phyloP scores from a whole-genome alignment of 1,284 basidiomycete genomes.

The Cerrena zonata region DNA sequence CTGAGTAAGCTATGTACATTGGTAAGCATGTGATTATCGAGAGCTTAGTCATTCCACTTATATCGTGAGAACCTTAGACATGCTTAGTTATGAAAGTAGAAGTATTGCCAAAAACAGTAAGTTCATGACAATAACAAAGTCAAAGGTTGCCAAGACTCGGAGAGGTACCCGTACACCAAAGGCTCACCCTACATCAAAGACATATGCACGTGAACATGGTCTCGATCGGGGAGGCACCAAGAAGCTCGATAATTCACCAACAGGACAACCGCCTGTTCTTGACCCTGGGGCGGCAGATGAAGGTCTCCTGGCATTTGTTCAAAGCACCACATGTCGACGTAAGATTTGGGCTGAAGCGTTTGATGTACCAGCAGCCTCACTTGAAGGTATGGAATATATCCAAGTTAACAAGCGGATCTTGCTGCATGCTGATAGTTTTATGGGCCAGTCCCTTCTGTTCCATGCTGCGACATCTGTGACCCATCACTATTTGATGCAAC shows the following conservation, averaged over 20 bases:
- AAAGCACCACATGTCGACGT: conserved; percentile 13
- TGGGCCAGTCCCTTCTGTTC: not conserved
- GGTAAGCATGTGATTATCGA: no score
- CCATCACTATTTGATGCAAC: conserved; percentile 11
- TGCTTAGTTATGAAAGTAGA: no score
- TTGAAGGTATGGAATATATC: not conserved
- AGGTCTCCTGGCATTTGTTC: conserved; percentile 14
- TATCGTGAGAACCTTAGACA: no score
- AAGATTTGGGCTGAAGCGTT: conserved; percentile 10
- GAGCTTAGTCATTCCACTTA: no score
- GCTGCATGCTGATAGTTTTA: not conserved
- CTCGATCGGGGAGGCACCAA: conserved; percentile 7
- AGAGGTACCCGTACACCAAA: not conserved
- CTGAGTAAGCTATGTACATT: no score
- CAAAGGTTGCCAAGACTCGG: not conserved
- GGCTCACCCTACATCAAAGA: not conserved
- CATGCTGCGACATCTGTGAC: conserved; percentile 16
- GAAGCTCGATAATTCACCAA: not conserved
- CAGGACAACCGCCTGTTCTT: not conserved
- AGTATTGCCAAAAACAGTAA: no score
- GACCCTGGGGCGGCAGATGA: conserved; percentile 10
- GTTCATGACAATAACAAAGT: no score
- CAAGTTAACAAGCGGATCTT: not conserved
- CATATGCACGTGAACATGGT: conserved; percentile 12
- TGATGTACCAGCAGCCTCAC: conserved; percentile 3